Percentiles rank a stretch among this genome's conserved stretches.
Conservation (phyloP, 2,329 filamentous ascomycete genomes). For the Epichloe typhina region DNA sequence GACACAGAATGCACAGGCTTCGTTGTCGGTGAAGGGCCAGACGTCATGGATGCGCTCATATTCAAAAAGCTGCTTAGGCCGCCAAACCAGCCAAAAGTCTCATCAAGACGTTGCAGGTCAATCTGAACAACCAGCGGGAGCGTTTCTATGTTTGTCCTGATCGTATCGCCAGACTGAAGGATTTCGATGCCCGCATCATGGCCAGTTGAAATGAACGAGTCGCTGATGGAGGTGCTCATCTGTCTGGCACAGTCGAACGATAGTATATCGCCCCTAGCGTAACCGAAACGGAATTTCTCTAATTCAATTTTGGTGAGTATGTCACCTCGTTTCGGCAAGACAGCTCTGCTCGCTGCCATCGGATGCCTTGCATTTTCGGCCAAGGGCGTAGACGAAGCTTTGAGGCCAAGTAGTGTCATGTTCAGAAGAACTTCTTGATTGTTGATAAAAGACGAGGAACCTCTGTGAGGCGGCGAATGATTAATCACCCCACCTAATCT, state of each 20-base stretch:
- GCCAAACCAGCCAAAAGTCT: constrained; percentile 78
- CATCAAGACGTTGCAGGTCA: constrained; percentile 70
- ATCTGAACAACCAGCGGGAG: constrained; percentile 64
- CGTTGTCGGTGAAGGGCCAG: constrained; percentile 43
- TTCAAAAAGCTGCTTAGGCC: constrained; percentile 85
- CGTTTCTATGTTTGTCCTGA: constrained; percentile 54
- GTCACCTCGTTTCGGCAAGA: constrained; percentile 10
- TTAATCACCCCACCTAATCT: constrained; percentile 39
- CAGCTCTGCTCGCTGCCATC: constrained; percentile 2
- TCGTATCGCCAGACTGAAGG: constrained; percentile 28
- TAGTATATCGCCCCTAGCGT: constrained; percentile 47
- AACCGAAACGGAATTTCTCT: constrained; percentile 48
- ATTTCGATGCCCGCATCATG: constrained; percentile 45
- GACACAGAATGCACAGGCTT: constrained; percentile 25
- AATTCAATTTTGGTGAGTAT: constrained; percentile 30
- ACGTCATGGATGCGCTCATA: constrained; percentile 71
- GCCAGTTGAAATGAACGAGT: constrained; percentile 42
- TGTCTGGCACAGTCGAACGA: constrained; percentile 46
- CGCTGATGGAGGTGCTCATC: constrained; percentile 45
- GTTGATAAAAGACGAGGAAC: constrained; percentile 26
- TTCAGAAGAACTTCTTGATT: constrained; percentile 40
- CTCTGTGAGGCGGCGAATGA: constrained; percentile 31
- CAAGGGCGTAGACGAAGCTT: constrained; percentile 10
- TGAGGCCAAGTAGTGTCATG: constrained; percentile 32
- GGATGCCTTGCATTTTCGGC: neutral